Evolutionary conservation across 139 green algal species (phyloP).

Genomic region (Coccomyxa sp.): DNA sequence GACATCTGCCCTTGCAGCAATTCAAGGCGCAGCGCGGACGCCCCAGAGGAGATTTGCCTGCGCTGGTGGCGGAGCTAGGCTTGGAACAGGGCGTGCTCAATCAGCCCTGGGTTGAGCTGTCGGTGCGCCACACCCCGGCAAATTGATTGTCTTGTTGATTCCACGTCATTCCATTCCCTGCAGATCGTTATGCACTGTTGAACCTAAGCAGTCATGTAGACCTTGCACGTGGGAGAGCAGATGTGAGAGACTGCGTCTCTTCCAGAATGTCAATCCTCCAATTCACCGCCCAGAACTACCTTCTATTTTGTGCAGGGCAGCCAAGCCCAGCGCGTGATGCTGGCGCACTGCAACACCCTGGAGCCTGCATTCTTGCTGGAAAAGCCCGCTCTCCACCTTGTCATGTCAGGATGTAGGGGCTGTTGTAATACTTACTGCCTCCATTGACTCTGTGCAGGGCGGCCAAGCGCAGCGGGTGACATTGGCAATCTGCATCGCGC

Average conservation of each 20-base stretch:
- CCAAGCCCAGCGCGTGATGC: no score
- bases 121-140: conserved; percentile 32
- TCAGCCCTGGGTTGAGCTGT: conserved; percentile 73
- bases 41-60: conserved; percentile 58
- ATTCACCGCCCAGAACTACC: no score
- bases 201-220: not conserved
- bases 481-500: conserved; percentile 68
- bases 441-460: not conserved
- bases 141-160: no score
- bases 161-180: no score
- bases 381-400: no score
- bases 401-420: no score
- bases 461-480: conserved; percentile 56
- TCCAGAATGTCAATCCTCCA: no score
- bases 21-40: conserved; percentile 45
- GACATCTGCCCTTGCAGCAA: conserved; percentile 19
- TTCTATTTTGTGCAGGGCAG: no score
- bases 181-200: no score
- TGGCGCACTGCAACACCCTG: no score
- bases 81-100: conserved; percentile 69
- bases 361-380: no score
- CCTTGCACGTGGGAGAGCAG: not conserved
- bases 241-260: not conserved
- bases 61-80: conserved; percentile 60
- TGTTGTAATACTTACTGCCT: no score